phyloP scores from a whole-genome alignment of 2,329 filamentous ascomycete genomes.

The Paraphoma sp. region DNA sequence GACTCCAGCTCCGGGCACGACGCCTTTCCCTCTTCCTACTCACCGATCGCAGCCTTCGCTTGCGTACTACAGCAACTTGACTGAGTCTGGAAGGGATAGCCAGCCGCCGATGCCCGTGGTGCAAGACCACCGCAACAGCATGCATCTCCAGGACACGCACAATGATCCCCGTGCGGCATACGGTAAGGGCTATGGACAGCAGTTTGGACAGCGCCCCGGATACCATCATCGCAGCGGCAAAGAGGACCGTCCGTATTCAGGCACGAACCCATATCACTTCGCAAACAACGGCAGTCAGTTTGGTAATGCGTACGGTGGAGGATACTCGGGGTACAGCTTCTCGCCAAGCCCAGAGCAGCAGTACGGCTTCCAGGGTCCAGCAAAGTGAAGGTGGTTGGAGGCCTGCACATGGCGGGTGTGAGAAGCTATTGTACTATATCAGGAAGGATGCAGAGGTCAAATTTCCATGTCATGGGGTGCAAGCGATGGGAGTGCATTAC shows the following conservation, averaged over 20 bases:
- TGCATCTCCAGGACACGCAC: slow-evolving; percentile 19
- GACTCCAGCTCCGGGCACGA: slow-evolving; percentile 5
- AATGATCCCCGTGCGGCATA: slow-evolving; percentile 22
- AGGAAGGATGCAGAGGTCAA: background rate
- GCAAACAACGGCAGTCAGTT: slow-evolving; percentile 15
- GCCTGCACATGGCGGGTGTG: background rate
- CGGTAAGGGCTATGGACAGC: slow-evolving; percentile 17
- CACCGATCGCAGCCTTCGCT: slow-evolving; percentile 35
- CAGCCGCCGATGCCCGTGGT: slow-evolving; percentile 13
- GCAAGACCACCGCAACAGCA: slow-evolving; percentile 14
- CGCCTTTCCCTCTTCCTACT: slow-evolving; percentile 12
- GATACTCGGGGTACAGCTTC: slow-evolving; percentile 22
- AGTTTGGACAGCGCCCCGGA: slow-evolving; percentile 18
- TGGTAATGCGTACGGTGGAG: slow-evolving; percentile 22
- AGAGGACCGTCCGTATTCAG: slow-evolving; percentile 27
- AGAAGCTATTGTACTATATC: background rate
- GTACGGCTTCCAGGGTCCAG: slow-evolving; percentile 22
- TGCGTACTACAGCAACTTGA: slow-evolving; percentile 21
- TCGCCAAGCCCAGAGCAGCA: slow-evolving; percentile 24
- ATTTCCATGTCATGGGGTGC: background rate
- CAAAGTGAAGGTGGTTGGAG: slow-evolving; percentile 12
- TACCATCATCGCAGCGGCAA: slow-evolving; percentile 27
- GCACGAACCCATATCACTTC: slow-evolving; percentile 29
- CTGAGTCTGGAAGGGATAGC: slow-evolving; percentile 17
- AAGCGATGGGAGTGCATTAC: background rate